A percentile compares a stretch with the other conserved stretches of the same genome.
These are phyloP conservation scores for Lentinula sp. DNA, from an alignment of 768 basidiomycete species.

Conservation along the genomic window DNA sequence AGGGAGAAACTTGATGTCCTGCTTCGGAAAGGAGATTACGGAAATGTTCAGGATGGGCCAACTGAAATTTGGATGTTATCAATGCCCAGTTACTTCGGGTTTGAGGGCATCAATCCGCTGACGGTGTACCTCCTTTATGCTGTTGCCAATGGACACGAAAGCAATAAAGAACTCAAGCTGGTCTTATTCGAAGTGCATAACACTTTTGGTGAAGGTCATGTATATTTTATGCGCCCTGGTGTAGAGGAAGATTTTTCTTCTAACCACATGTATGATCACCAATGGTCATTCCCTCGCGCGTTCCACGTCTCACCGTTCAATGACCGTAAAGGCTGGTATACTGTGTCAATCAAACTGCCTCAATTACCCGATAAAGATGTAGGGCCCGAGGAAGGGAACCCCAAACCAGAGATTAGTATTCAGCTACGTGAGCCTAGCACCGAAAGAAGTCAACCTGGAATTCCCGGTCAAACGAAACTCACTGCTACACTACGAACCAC, in stretches of 20 bases:
- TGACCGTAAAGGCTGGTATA: constrained; percentile 61
- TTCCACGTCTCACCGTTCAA: constrained; percentile 81
- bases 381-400: constrained; percentile 6
- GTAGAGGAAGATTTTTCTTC: constrained; percentile 32
- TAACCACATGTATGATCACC: constrained; percentile 41
- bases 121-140: constrained; percentile 64
- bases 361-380: constrained; percentile 21
- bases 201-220: constrained; percentile 67
- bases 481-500: constrained; percentile 40
- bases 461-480: constrained; percentile 39
- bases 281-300: constrained; percentile 60
- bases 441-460: background rate
- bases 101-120: constrained; percentile 66
- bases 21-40: constrained; percentile 23
- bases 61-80: constrained; percentile 65
- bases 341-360: constrained; percentile 46
- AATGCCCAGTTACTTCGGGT: constrained; percentile 63
- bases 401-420: constrained; percentile 34
- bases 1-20: constrained; percentile 32
- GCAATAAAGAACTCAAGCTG: background rate
- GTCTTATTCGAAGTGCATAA: constrained; percentile 41
- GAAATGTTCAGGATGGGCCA: constrained; percentile 7
- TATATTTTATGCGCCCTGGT: constrained; percentile 36
- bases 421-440: constrained; percentile 22
- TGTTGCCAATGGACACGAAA: background rate